A percentile compares a stretch with the other conserved stretches of the same genome.
phyloP scores from a whole-genome alignment of 2,329 filamentous ascomycete genomes.

The Lasiodiplodia sp. region DNA sequence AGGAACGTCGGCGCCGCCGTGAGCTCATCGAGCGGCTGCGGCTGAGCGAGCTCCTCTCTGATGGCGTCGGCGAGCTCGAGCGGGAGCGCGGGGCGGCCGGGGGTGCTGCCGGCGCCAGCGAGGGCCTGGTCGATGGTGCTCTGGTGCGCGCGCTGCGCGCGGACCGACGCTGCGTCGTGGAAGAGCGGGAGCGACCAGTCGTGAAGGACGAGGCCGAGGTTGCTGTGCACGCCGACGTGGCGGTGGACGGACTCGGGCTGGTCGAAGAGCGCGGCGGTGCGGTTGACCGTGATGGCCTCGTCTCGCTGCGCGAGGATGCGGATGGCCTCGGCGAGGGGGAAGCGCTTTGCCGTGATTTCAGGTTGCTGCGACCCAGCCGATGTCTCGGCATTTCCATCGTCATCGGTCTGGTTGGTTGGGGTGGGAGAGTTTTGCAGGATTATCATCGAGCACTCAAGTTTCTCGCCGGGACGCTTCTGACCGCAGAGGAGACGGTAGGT shows the following conservation, averaged over 20 bases:
- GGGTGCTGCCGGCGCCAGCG: background rate
- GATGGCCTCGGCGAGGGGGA: background rate
- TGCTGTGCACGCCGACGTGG: background rate
- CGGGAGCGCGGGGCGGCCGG: background rate
- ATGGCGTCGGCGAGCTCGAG: conserved; percentile 8
- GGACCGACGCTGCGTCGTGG: background rate
- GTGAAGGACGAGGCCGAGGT: background rate
- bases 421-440: background rate
- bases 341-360: background rate
- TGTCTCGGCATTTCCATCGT: too few relatives aligned
- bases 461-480: background rate
- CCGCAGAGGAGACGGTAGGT: background rate
- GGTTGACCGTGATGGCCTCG: background rate
- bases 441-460: background rate
- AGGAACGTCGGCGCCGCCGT: conserved; percentile 6
- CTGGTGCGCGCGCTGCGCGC: background rate
- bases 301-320: background rate
- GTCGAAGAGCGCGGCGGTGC: background rate
- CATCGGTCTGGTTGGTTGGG: background rate
- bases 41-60: background rate
- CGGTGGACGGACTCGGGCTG: background rate
- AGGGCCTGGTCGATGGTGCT: background rate
- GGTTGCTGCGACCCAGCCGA: background rate
- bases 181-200: conserved; percentile 18
- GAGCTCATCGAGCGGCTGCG: background rate